Evolutionary conservation across 208 protist species (phyloP), one percentile per base, ranked within the genome.

Genomic region (Acanthamoeba castellanii): DNA sequence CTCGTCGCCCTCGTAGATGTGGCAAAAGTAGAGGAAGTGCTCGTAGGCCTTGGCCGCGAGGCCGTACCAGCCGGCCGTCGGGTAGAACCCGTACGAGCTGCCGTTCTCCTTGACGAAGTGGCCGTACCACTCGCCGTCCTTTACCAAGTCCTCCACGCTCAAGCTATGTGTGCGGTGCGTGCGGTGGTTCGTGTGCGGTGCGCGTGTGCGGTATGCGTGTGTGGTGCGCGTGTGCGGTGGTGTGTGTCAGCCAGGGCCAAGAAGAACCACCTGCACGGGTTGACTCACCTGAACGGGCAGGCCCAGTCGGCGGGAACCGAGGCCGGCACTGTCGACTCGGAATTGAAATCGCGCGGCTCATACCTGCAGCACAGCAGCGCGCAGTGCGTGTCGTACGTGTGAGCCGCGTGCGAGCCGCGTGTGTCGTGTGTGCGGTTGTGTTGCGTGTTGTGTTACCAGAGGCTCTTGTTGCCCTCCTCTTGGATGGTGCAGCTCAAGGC

Each of bases 21-120:
- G 27, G 32, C 66, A 74, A 37, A 74, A 74, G 66, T 74, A 74
- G n/a, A 74, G 66, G 66, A 74, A 74, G 66, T 25, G 66, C 27
- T 74, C 66, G 27, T 74, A 74, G 32, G 66, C 66, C 66, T 74
- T 74, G 25, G 66, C 66, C 66, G 66, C 66, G n/a, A 74, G 66
- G 66, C 3, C 13, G 66, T 74, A 74, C 66, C 66, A 74, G 32
- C 32, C n/a, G 9, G 13, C 11, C n/a, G 13, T 13, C 32, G 32
- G n/a, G 66, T 74, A 74, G 27, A 74, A 74, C n/a, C 66, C 66
- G 27, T 74, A 74, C 11, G 66, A 74, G 66, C 66, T 74, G 32
- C 66, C 66, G 27, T 74, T 74, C 27, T 74, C 66, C 66, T 37
- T n/a, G 32, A n/a, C 25, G 27, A 74, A 74, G 66, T 74, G 27